Base-by-base conservation (phyloP, 1,139 yeast genomes). In the Sugiyamaella grinbergsii region DNA sequence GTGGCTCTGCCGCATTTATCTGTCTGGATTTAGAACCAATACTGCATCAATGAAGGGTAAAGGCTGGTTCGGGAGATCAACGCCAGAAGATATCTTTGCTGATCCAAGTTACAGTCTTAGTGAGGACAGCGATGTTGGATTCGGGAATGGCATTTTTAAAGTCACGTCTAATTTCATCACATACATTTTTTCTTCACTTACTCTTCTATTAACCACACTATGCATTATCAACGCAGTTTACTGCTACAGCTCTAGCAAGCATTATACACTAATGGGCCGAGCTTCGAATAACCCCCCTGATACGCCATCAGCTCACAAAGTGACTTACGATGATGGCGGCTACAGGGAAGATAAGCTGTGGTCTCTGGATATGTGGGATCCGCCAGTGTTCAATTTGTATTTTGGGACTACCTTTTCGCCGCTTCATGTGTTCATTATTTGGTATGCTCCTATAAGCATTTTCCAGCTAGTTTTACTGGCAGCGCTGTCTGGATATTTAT, bases 381-480 rank as follows among this genome's bases (percentile, higher is more conserved):
- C 88, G 0, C 73, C 82, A 0, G 70, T 72, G 51, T 80, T 81
- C 59, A 71, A 72, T 23, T 68, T 82, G 5, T 67, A 69, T 43
- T 64, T 78, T 10, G 73, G 78, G 28, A 70, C 80, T 5, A 69
- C 80, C 1, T 81, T 81, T 57, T 82, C 87, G 15, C 94, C 95
- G 0, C 70, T 77, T 41, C 70, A 77, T 39, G 58, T 75, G 1
- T 64, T 79, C 10, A 67, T 75, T 45, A 64, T 73, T 32, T 63
- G 78, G 54, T 63, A 75, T 73, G 16, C 73, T 73, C 69, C 71
- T n/a, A 60, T 78, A 5, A 51, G 72, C 11, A 23, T 73, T 1
- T 67, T 76, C 19, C 62, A 73, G n/a, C 33, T 73, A 0, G 39
- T 74, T 1, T 39, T 60, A 16, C 49, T 62, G 22, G 57, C 56